Base-by-base conservation (phyloP, 441 rosid species). In the Populus tomentosa region DNA sequence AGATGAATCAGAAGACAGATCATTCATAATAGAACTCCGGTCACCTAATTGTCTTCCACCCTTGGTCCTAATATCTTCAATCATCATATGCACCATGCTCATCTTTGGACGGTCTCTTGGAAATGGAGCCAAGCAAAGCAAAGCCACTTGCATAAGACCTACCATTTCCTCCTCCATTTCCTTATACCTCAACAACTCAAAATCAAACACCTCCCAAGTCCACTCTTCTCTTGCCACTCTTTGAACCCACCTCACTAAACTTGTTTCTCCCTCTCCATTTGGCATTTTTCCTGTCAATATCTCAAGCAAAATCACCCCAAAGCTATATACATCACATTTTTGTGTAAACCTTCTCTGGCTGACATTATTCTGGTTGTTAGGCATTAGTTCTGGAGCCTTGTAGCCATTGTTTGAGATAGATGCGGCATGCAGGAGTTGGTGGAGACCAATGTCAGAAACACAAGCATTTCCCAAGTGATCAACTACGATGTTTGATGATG, bases 201-300 rank as follows among this genome's bases (percentile, higher is more conserved):
- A 84, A 82, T 89, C 88, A 61, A 89, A 87, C 77, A 89, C 86
- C 72, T 87, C 89, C 83, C 86, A 83, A 1, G 65, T 65, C 85
- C 81, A 82, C 68, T 84, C 86, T 21, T 80, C 83, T 33, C 75
- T 67, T 18, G 75, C 71, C 63, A 82, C 83, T 50, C 73, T 74
- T 8, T 81, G 81, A 16, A 84, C 81, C 90, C 88, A 87, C 61
- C 64, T 83, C 82, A 83, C 88, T 30, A 86, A 30, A 28, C 82
- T 75, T 46, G 86, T 81, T 67, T 85, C 87, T 18, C 82, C 85
- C 16, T 84, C 90, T 8, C 85, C 86, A 0, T 5, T 77, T 18
- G 79, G 82, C 84, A 77, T 73, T 74, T 83, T 87, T 63, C 89
- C 90, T 1, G 87, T 82, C 78, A 89, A 40, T 2, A 86, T 84